These are phyloP conservation scores for Candida peoriensis DNA, from an alignment of 805 yeast species.

Conservation along the genomic window DNA sequence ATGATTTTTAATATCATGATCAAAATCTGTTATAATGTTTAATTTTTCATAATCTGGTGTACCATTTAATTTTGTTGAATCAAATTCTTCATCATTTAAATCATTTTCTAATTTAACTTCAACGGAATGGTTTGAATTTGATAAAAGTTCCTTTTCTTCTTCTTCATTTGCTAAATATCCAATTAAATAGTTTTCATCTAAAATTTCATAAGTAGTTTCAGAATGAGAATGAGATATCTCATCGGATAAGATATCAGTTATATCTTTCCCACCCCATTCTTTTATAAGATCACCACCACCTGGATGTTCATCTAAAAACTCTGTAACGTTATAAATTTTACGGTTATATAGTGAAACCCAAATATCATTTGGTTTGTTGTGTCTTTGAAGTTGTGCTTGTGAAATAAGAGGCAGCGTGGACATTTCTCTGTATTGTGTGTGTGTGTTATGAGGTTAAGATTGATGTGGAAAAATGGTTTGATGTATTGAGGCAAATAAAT, in stretches of 20 bases:
- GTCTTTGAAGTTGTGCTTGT: constrained; percentile 44
- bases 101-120: constrained; percentile 47
- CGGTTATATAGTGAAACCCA: constrained; percentile 81
- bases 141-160: constrained; percentile 68
- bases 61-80: constrained; percentile 53
- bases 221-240: constrained; percentile 70
- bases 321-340: constrained; percentile 80
- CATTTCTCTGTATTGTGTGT: constrained; percentile 9
- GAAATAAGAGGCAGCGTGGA: constrained; percentile 59
- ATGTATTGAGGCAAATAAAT: background rate
- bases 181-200: constrained; percentile 73
- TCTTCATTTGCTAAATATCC: constrained; percentile 79
- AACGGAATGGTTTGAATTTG: constrained; percentile 53
- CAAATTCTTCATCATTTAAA: constrained; percentile 38
- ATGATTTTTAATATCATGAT: constrained; percentile 67
- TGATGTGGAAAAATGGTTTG: background rate
- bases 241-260: constrained; percentile 78
- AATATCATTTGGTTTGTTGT: constrained; percentile 48
- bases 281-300: constrained; percentile 82
- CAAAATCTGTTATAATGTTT: constrained; percentile 72
- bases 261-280: constrained; percentile 80
- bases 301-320: constrained; percentile 49
- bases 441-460: background rate
- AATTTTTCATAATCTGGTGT: constrained; percentile 72
- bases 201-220: constrained; percentile 79